These are phyloP conservation scores for Sporothrix euskadiensis DNA, from an alignment of 2,329 filamentous ascomycete genomes.

Conservation along the genomic window DNA sequence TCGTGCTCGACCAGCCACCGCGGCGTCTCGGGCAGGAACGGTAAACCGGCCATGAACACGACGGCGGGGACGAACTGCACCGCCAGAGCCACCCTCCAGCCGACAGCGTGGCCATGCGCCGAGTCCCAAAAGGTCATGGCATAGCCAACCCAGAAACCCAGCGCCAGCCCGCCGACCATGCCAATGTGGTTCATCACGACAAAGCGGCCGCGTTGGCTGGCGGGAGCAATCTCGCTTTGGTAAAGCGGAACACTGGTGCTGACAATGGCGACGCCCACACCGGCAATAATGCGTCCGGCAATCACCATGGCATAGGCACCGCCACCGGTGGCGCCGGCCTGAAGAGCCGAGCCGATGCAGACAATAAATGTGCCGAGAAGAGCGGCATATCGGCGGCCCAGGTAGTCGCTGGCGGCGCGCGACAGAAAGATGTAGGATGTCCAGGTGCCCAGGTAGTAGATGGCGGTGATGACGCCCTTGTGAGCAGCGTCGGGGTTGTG, in stretches of 20 bases:
- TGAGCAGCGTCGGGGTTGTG: conserved; percentile 47
- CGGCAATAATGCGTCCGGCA: conserved; percentile 53
- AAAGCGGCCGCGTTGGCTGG: conserved; percentile 54
- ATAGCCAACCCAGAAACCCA: conserved; percentile 60
- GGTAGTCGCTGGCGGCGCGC: conserved; percentile 51
- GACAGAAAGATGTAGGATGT: conserved; percentile 56
- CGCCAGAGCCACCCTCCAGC: conserved; percentile 56
- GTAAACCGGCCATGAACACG: conserved; percentile 52
- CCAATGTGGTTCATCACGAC: conserved; percentile 62
- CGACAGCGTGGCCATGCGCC: conserved; percentile 46
- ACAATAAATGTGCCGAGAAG: conserved; percentile 49
- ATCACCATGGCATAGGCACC: conserved; percentile 52
- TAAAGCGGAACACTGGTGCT: conserved; percentile 60
- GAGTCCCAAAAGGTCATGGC: conserved; percentile 55
- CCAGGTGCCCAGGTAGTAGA: conserved; percentile 61
- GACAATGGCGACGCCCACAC: conserved; percentile 55
- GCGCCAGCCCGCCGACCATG: conserved; percentile 55
- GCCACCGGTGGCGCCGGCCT: conserved; percentile 47
- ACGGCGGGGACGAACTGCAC: conserved; percentile 53
- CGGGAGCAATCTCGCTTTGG: conserved; percentile 59
- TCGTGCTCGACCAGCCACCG: conserved; percentile 60
- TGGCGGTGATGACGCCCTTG: conserved; percentile 55
- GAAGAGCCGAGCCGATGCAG: conserved; percentile 51
- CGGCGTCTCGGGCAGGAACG: conserved; percentile 58
- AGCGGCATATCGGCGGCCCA: conserved; percentile 55